phyloP scores from a whole-genome alignment of 176 grass and related monocot species.

The Musa troglodytarum region DNA sequence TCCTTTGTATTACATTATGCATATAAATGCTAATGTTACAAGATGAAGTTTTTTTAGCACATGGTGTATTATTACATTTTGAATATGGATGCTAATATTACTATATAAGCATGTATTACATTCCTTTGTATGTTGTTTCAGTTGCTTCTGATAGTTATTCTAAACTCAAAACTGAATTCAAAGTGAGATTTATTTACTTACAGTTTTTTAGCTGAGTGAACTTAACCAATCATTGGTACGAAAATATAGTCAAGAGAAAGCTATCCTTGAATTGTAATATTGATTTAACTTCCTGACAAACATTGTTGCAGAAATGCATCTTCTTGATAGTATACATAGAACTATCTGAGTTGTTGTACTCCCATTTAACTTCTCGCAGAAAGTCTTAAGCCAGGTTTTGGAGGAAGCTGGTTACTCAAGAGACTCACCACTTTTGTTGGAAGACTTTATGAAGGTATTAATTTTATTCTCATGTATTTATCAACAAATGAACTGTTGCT shows the following conservation, averaged over 20 bases:
- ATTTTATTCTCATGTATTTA: neutral
- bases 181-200: neutral
- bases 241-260: no score
- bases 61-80: neutral
- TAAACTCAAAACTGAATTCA: neutral
- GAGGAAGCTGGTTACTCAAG: constrained; percentile 62
- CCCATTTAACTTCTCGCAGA: constrained; percentile 26
- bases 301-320: neutral
- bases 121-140: neutral
- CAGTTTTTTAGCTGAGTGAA: neutral
- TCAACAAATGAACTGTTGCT: neutral
- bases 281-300: neutral
- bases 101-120: neutral
- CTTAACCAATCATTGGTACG: neutral
- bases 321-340: neutral
- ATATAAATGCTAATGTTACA: no score
- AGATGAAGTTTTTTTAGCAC: no score
- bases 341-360: neutral
- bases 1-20: no score
- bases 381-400: constrained; percentile 56
- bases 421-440: constrained; percentile 43
- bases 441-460: constrained; percentile 68
- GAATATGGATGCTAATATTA: neutral
- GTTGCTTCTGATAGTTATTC: neutral
- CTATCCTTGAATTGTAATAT: neutral